Evolutionary conservation across 2,329 filamentous ascomycete genomes (phyloP), one percentile per base, ranked within the genome.

Genomic region (Apiospora aurea): DNA sequence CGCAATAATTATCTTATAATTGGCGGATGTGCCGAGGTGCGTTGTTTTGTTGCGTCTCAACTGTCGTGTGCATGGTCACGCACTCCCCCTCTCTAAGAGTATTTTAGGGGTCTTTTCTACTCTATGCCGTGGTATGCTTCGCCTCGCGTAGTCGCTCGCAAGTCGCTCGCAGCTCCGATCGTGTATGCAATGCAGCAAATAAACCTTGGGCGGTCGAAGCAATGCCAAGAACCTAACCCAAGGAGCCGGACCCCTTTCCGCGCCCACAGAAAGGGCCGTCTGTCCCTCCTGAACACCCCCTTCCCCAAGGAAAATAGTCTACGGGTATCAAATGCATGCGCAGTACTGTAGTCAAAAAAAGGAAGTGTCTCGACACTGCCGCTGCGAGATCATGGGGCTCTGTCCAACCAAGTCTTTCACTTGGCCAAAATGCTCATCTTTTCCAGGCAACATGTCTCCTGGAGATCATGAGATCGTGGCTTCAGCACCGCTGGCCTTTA

Each of bases 401-500:
- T 41, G 34, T 64, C 13, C 57, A 13, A 41, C 57, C 57, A 41
- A 64, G 57, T 41, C 57, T 14, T 24, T 4, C 16, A 29, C 57
- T 24, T 64, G 57, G 21, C 57, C 8, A 8, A 24, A 38, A n/a
- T 69, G 46, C 21, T 69, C 67, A 24, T 29, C 14, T 47, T n/a
- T 69, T 14, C 43, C n/a, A 18, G 11, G 43, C 41, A 29, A n/a
- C 43, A 21, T 46, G 38, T 43, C 44, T 38, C 70, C n/a, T 69
- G 13, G n/a, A 26, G 21, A 64, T 64, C 61, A 73, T 18, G 74
- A 79, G 18, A 78, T 41, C 4, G 76, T 77, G 47, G 77, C 72
- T 53, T 83, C 80, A 43, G 73, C 77, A 8, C 81, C 80, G 51
- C 78, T 82, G 49, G 78, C 77, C 73, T 75, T 80, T 41, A 78